Percentiles rank a stretch among this genome's conserved stretches.
phyloP scores from a whole-genome alignment of 768 basidiomycete genomes.

The Auricularia auricula-judae region DNA sequence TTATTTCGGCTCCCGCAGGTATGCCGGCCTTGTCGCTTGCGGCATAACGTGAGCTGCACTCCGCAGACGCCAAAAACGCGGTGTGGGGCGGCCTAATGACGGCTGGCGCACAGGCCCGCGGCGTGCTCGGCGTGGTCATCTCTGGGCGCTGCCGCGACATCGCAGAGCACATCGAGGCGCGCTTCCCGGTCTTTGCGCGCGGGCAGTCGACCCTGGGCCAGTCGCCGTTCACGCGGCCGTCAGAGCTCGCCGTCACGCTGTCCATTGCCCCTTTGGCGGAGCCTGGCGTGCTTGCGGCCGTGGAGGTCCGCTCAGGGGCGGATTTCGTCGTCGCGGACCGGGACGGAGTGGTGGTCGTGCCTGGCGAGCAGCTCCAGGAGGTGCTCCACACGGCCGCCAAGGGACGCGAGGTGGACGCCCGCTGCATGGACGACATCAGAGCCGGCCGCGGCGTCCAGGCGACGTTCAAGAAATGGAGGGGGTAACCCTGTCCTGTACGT shows the following conservation, averaged over 20 bases:
- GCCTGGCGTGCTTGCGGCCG: slow-evolving; percentile 9
- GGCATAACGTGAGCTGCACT: not conserved
- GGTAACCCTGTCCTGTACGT: slow-evolving; percentile 12
- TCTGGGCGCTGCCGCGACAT: slow-evolving; percentile 81
- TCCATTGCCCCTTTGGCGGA: slow-evolving; percentile 26
- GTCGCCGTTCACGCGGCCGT: slow-evolving; percentile 71
- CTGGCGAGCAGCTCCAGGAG: slow-evolving; percentile 36
- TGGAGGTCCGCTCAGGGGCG: slow-evolving; percentile 40
- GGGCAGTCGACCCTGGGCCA: slow-evolving; percentile 81
- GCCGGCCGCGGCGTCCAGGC: slow-evolving; percentile 63
- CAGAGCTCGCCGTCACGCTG: slow-evolving; percentile 60
- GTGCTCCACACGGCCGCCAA: slow-evolving; percentile 50
- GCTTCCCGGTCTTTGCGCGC: slow-evolving; percentile 75
- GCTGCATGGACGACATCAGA: slow-evolving; percentile 63
- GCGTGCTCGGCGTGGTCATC: slow-evolving; percentile 65
- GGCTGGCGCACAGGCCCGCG: slow-evolving; percentile 65
- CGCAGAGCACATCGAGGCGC: slow-evolving; percentile 55
- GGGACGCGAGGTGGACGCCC: slow-evolving; percentile 54
- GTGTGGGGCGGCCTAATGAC: slow-evolving; percentile 94
- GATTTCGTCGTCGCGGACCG: slow-evolving; percentile 82
- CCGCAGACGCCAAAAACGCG: slow-evolving; percentile 60
- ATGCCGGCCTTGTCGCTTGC: not conserved
- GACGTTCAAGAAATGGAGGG: slow-evolving; percentile 70
- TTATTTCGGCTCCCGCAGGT: slow-evolving; percentile 54
- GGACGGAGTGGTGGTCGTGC: slow-evolving; percentile 82